Base-by-base conservation (phyloP, 2,329 filamentous ascomycete genomes). In the Harringtonia aguacate region DNA sequence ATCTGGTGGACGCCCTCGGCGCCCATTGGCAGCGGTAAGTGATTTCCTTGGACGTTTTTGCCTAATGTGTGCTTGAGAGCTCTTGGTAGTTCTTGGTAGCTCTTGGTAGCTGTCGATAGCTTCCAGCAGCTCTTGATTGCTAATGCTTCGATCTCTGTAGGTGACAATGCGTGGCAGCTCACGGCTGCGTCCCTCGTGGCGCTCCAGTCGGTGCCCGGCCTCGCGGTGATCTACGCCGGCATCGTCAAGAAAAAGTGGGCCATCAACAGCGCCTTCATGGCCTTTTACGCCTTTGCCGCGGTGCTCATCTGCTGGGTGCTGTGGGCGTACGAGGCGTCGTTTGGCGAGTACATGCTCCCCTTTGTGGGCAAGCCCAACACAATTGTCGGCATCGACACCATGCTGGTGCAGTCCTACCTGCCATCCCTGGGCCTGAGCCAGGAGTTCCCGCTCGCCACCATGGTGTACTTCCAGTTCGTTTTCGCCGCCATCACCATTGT, bases 401-500 rank as follows among this genome's bases (percentile, higher is more conserved):
- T 69, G 52, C 61, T 73, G 28, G 50, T 46, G 14, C 68, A 70
- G 52, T 64, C 65, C 1, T 45, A 48, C 20, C 55, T 72, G 2
- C 68, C 68, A 3, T 61, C 63, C 18, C 63, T 68, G 8, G 58
- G 40, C 17, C 8, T 68, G 18, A 52, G 49, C 8, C 61, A 66
- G 41, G 60, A 62, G 48, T 71, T 67, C 48, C 66, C 67, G 1
- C 56, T 67, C 43, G 59, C 62, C 6, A 72, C 68, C 3, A 72
- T 72, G 69, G 58, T 72, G 0, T 73, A 73, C 54, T 72, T 72
- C 57, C 69, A 73, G 50, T 72, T 72, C 50, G 68, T 70, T 38
- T 72, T 73, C 55, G 69, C 68, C 0, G 68, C 68, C 35, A 72
- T 72, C 49, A 72, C 69, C 0, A 51, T 72, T 1, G 61, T 70